A percentile compares a stretch with the other conserved stretches of the same genome.
phyloP scores from a whole-genome alignment of 768 basidiomycete species.

The Jaapia argillacea region DNA sequence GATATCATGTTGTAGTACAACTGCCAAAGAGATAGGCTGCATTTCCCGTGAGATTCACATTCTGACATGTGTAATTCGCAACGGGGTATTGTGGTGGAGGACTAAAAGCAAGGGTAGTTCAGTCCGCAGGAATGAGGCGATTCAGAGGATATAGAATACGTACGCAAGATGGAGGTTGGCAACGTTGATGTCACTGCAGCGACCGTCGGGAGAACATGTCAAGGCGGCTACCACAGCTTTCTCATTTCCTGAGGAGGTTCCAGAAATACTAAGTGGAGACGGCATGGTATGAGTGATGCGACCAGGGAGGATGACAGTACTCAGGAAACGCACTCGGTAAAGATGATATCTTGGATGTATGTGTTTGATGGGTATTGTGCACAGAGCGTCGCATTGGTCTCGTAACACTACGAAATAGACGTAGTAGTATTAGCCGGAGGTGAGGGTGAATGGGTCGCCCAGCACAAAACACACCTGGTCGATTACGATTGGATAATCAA shows the following conservation, averaged over 20 bases:
- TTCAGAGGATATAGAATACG: slow-evolving; percentile 10
- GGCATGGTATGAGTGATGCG: background rate
- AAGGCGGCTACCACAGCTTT: slow-evolving; percentile 41
- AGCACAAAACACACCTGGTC: slow-evolving; percentile 38
- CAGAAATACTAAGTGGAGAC: slow-evolving; percentile 35
- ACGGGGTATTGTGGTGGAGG: slow-evolving; percentile 30
- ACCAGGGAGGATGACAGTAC: background rate
- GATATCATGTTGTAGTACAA: slow-evolving; percentile 10
- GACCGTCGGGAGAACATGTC: slow-evolving; percentile 44
- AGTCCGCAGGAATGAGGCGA: background rate
- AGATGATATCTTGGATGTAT: slow-evolving; percentile 47
- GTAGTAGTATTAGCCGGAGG: background rate
- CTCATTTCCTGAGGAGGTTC: slow-evolving; percentile 38
- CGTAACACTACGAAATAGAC: slow-evolving; percentile 40
- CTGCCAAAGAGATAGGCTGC: slow-evolving; percentile 32
- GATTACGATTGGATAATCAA: slow-evolving; percentile 51
- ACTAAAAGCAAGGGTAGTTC: slow-evolving; percentile 1
- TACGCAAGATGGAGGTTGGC: slow-evolving; percentile 35
- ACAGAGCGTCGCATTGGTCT: slow-evolving; percentile 34
- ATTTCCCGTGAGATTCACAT: slow-evolving; percentile 36
- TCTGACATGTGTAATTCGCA: slow-evolving; percentile 41
- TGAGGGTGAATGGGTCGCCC: background rate
- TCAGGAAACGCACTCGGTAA: slow-evolving; percentile 29
- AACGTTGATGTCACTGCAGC: slow-evolving; percentile 39
- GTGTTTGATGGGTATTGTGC: slow-evolving; percentile 45